Evolutionary conservation across 129 eudicot species (phyloP).

Genomic region (Chrysanthemum makinoi): DNA sequence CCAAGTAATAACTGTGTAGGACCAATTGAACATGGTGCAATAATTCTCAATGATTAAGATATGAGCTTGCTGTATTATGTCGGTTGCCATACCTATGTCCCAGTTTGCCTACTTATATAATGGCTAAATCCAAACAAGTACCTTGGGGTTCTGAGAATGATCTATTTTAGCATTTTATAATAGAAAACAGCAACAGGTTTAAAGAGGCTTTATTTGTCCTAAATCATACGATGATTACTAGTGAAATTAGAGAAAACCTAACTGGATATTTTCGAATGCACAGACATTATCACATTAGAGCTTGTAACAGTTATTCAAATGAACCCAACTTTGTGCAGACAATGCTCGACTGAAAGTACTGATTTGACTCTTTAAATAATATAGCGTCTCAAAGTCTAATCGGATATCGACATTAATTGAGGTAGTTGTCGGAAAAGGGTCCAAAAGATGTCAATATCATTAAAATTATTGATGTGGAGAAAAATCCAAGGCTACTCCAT

Average conservation of each 20-base stretch:
- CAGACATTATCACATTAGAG: constrained; percentile 28
- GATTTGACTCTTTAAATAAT: constrained; percentile 19
- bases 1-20: constrained; percentile 1
- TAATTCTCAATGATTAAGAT: constrained; percentile 18
- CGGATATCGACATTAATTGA: constrained; percentile 11
- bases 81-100: constrained; percentile 20
- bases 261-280: constrained; percentile 20
- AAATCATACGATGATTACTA: background rate
- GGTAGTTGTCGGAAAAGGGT: background rate
- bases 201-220: constrained; percentile 1
- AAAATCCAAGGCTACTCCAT: background rate
- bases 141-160: background rate
- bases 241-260: constrained; percentile 15
- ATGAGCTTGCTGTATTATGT: constrained; percentile 19
- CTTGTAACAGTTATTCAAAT: constrained; percentile 28
- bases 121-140: constrained; percentile 13
- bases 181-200: background rate
- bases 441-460: constrained; percentile 21
- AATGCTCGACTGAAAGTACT: constrained; percentile 19
- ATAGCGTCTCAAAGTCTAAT: background rate
- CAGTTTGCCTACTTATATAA: constrained; percentile 2
- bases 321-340: constrained; percentile 21
- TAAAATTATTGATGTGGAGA: constrained; percentile 5
- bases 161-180: too few relatives aligned
- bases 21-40: constrained; percentile 12